A percentile compares a stretch with the other conserved stretches of the same genome.
phyloP scores from a whole-genome alignment of 1,284 basidiomycete genomes.

The Xerocomus alliaceus region DNA sequence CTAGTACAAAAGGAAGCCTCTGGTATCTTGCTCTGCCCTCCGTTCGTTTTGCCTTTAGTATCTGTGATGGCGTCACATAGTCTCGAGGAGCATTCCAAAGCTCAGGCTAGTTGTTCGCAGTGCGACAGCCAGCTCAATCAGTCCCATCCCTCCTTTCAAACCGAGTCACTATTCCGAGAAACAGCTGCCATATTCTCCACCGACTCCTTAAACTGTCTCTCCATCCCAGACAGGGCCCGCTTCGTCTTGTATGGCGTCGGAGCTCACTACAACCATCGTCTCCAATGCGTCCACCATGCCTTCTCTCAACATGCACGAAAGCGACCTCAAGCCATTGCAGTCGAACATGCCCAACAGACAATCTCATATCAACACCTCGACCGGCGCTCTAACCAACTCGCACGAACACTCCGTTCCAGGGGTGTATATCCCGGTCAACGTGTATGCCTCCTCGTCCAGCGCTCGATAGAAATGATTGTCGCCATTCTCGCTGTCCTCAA shows the following conservation, averaged over 20 bases:
- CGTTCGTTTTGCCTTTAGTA: too few relatives aligned
- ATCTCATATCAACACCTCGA: constrained; percentile 2
- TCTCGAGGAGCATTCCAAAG: too few relatives aligned
- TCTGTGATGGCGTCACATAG: too few relatives aligned
- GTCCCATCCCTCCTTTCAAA: too few relatives aligned
- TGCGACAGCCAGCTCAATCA: too few relatives aligned
- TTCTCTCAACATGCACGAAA: background rate
- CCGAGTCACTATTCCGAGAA: background rate
- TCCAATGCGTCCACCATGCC: constrained; percentile 1
- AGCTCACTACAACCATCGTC: background rate
- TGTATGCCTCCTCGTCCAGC: constrained; percentile 2
- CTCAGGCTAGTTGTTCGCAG: too few relatives aligned
- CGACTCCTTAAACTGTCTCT: background rate
- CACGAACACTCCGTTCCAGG: background rate
- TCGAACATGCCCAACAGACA: background rate
- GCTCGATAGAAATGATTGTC: background rate
- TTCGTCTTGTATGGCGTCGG: constrained; percentile 5
- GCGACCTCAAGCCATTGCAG: background rate
- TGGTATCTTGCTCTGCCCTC: too few relatives aligned
- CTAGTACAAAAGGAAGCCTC: too few relatives aligned
- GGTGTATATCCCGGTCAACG: background rate
- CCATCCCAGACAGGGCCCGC: background rate
- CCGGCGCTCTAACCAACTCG: background rate
- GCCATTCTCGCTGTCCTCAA: background rate
- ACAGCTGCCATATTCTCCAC: background rate